Evolutionary conservation across 768 basidiomycete genomes (phyloP), one percentile per base, ranked within the genome.

Genomic region (Suillus fuscotomentosus): DNA sequence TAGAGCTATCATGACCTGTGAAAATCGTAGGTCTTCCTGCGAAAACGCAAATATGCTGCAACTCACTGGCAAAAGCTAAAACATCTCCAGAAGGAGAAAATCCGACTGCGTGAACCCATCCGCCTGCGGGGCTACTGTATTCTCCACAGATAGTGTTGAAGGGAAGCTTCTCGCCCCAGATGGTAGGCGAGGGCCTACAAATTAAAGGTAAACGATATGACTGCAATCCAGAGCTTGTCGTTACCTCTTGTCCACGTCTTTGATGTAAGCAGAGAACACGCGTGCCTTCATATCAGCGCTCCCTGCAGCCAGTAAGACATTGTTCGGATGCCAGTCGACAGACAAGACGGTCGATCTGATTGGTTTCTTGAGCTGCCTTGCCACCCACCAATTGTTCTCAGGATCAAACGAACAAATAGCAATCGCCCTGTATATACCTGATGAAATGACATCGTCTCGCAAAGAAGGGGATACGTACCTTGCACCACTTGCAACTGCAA

Each of bases 361-460:
- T 31, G 97, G 97, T 78, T 99, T 99, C 88, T 99, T 99, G 75
- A 99, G 81, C 65, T 91, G 91, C 74, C 94, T 95, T 20, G 96
- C 90, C 4, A 97, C 94, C 97, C 97, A 99, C 97, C 97, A 99
- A 76, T 99, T 92, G 79, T 92, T 96, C 81, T 99, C 97, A 11
- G 91, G 84, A 74, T 99, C 97, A 72, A 97, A 99, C 20, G 93
- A 96, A 75, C 97, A 99, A 57, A 99, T 86, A 13, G 95, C 94
- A 70, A 99, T 96, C 42, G 95, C 92, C 47, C 97, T 94, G 48
- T 24, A 24, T 17, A 60, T 47, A n/a, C 59, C 38, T 39, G 2
- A 31, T 54, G 62, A 59, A 64, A 64, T 43, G 22, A 14, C 53
- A 22, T 24, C 2, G 5, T 8, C 42, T 5, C 15, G 20, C 6